Conservation (phyloP, 2,329 filamentous ascomycete genomes). For the Apiospora marii region DNA sequence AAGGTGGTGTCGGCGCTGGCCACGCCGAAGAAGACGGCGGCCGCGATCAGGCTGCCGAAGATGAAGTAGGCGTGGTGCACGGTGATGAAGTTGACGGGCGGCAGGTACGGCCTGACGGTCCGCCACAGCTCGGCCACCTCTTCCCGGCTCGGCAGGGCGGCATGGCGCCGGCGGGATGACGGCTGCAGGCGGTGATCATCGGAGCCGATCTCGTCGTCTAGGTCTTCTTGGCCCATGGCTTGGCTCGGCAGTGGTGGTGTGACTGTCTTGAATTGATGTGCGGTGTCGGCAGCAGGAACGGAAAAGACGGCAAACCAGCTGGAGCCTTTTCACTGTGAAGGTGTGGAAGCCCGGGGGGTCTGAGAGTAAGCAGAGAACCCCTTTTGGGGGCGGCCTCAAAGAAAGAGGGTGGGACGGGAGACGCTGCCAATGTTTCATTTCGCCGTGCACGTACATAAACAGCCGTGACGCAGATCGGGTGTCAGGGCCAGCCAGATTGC, state of each 20-base stretch:
- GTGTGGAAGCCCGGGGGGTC: background rate
- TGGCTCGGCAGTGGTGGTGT: background rate
- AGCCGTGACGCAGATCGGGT: background rate
- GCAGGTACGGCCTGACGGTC: constrained; percentile 40
- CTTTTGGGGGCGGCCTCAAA: constrained; percentile 16
- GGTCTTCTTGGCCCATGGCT: constrained; percentile 9
- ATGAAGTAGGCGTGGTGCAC: constrained; percentile 74
- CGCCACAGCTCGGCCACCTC: constrained; percentile 14
- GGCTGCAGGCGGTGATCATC: background rate
- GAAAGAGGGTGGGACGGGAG: background rate
- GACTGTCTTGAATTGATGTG: background rate
- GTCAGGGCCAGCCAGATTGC: background rate
- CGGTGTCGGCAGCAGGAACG: background rate
- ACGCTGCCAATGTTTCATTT: constrained; percentile 1
- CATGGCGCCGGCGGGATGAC: background rate
- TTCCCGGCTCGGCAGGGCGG: background rate
- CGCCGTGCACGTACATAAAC: constrained; percentile 4
- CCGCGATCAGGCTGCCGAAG: constrained; percentile 58
- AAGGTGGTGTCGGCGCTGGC: constrained; percentile 52
- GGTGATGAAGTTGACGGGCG: constrained; percentile 66
- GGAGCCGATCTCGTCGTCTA: background rate
- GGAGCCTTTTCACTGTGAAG: background rate
- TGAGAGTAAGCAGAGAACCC: background rate
- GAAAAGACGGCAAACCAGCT: background rate
- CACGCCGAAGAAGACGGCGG: constrained; percentile 66